These are phyloP conservation scores for Phytophthora tubulina DNA, from an alignment of 352 stramenopile species.

Conservation along the genomic window DNA sequence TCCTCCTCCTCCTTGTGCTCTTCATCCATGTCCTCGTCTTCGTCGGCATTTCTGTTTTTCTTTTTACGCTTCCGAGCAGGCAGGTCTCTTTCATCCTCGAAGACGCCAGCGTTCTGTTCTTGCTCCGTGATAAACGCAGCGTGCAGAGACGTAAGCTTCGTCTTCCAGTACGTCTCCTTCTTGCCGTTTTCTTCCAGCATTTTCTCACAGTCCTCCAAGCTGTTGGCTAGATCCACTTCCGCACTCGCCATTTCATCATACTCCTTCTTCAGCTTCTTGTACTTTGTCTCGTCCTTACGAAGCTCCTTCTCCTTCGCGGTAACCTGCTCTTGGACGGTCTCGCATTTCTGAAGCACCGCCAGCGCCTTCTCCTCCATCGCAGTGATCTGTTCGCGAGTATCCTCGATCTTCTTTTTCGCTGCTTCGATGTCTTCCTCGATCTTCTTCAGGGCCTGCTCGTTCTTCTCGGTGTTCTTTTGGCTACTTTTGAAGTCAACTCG, in stretches of 20 bases:
- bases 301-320: constrained; percentile 87
- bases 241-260: constrained; percentile 91
- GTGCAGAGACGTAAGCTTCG: constrained; percentile 78
- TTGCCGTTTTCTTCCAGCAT: constrained; percentile 93
- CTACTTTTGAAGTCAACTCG: constrained; percentile 86
- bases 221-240: constrained; percentile 95
- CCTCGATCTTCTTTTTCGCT: constrained; percentile 77
- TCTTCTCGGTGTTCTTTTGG: constrained; percentile 86
- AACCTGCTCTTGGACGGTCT: constrained; percentile 91
- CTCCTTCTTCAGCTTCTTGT: constrained; percentile 90
- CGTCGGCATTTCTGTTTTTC: constrained; percentile 46
- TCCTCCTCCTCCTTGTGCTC: constrained; percentile 52
- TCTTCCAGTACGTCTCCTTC: constrained; percentile 90
- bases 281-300: constrained; percentile 79
- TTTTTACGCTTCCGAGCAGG: constrained; percentile 57
- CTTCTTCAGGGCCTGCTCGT: constrained; percentile 63
- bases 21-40: constrained; percentile 46
- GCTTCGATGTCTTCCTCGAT: constrained; percentile 84
- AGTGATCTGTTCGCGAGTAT: constrained; percentile 91
- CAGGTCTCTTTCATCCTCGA: constrained; percentile 67
- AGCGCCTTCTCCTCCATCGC: constrained; percentile 94
- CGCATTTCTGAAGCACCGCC: constrained; percentile 91
- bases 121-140: constrained; percentile 70
- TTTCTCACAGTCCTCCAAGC: constrained; percentile 94
- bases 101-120: constrained; percentile 77